Evolutionary conservation across 139 green algal genomes (phyloP).

Genomic region (Chara braunii): DNA sequence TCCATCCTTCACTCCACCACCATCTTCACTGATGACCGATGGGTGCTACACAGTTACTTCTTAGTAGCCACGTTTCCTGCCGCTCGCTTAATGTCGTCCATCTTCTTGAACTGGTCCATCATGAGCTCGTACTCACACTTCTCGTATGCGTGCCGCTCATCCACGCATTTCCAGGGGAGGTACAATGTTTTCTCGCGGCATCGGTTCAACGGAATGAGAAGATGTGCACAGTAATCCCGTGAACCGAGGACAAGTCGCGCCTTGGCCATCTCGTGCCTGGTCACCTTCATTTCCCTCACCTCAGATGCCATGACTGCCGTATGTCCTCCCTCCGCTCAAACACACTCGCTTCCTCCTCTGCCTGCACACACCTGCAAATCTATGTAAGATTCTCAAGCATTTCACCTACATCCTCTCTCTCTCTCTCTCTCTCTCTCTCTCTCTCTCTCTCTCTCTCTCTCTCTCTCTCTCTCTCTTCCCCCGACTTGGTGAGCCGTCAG

Average conservation of each 20-base stretch:
- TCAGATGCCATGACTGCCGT: too few relatives aligned
- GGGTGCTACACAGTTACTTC: too few relatives aligned
- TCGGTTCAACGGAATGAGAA: conserved; percentile 45
- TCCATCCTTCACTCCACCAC: too few relatives aligned
- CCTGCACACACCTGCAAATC: background rate
- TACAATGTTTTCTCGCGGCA: conserved; percentile 41
- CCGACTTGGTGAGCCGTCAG: background rate
- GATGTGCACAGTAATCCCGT: conserved; percentile 39
- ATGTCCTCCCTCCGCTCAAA: too few relatives aligned
- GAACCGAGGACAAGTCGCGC: conserved; percentile 28
- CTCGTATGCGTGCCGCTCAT: conserved; percentile 42
- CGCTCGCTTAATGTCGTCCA: too few relatives aligned
- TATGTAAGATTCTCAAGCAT: background rate
- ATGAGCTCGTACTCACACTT: conserved; percentile 48
- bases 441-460: conserved; percentile 4
- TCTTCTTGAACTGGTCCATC: conserved; percentile 44
- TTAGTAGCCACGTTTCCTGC: too few relatives aligned
- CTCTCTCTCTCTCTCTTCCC: conserved; percentile 4
- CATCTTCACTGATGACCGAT: too few relatives aligned
- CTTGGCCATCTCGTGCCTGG: conserved; percentile 39
- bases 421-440: conserved; percentile 4
- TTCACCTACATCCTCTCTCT: conserved; percentile 1
- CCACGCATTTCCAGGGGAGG: conserved; percentile 44
- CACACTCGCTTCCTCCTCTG: too few relatives aligned
- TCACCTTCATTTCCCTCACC: conserved; percentile 24